Percentiles rank a stretch among this genome's conserved stretches.
phyloP scores from a whole-genome alignment of 192 early-diverging fungal species.

The Rhizophagus sp. region DNA sequence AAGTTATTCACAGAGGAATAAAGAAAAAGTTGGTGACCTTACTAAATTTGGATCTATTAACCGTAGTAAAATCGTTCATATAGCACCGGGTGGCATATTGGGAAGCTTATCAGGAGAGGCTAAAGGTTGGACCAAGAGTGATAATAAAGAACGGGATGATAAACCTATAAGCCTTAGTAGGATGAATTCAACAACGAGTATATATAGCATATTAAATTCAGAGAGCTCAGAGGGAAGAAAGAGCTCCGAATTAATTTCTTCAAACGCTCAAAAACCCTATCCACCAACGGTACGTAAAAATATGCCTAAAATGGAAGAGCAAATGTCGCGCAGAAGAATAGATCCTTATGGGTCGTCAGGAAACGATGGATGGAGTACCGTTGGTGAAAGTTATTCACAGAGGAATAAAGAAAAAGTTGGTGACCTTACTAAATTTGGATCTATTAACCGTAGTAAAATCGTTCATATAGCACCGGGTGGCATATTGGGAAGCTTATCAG shows the following conservation, averaged over 20 bases:
- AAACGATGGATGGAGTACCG: conserved; percentile 80
- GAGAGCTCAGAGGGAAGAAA: conserved; percentile 42
- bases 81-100: conserved; percentile 56
- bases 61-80: conserved; percentile 55
- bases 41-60: conserved; percentile 74
- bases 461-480: conserved; percentile 59
- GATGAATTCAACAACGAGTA: conserved; percentile 47
- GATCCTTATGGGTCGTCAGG: too few species aligned
- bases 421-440: conserved; percentile 78
- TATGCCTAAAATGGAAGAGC: too few species aligned
- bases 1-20: conserved; percentile 44
- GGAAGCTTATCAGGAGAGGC: conserved; percentile 41
- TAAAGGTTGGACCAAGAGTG: conserved; percentile 47
- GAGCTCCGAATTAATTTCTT: neutral
- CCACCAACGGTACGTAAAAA: conserved; percentile 26
- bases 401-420: conserved; percentile 45
- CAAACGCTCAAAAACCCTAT: conserved; percentile 13
- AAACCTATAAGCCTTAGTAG: conserved; percentile 47
- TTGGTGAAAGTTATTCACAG: conserved; percentile 52
- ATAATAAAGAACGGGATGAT: conserved; percentile 47
- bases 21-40: conserved; percentile 61
- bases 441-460: conserved; percentile 60
- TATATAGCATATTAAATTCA: conserved; percentile 37
- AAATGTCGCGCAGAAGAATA: too few species aligned
- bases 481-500: conserved; percentile 40